Evolutionary conservation across 164 flowering plant genomes (phyloP).

Genomic region (Umbellularia californica): DNA sequence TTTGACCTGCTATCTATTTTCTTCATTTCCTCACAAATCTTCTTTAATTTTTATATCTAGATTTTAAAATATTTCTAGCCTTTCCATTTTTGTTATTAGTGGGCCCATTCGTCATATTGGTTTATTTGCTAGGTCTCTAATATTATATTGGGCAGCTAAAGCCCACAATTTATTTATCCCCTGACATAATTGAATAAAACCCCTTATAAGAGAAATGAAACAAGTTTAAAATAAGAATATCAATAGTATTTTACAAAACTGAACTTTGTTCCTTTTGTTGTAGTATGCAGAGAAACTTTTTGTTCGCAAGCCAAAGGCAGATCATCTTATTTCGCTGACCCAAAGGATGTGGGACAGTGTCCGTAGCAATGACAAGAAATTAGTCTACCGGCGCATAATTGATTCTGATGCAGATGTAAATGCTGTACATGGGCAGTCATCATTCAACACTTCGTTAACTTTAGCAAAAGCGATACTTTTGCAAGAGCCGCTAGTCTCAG

Average conservation of each 20-base stretch:
- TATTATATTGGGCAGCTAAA: no score
- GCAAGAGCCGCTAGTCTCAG: constrained; percentile 47
- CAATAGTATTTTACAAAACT: not conserved
- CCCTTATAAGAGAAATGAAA: no score
- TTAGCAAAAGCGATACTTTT: constrained; percentile 53
- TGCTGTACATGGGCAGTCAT: constrained; percentile 41
- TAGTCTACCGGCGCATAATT: constrained; percentile 66
- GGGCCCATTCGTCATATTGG: no score
- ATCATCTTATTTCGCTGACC: constrained; percentile 37
- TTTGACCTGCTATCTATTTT: no score
- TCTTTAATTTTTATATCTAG: no score
- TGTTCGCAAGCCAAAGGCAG: constrained; percentile 45
- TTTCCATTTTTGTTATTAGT: no score
- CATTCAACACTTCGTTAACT: constrained; percentile 25
- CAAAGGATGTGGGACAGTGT: constrained; percentile 75
- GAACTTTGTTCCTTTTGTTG: constrained; percentile 15
- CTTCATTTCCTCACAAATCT: no score
- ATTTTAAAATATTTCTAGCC: no score
- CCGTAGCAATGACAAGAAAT: constrained; percentile 62
- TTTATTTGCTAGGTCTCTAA: no score
- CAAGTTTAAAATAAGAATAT: no score
- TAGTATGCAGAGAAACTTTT: constrained; percentile 81
- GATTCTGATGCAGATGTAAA: constrained; percentile 62
- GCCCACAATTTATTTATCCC: no score
- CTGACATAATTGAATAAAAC: no score